Percentiles rank a stretch among this genome's conserved stretches.
phyloP scores from a whole-genome alignment of 441 rosid genomes.

The Cnidoscolus chayamansa region DNA sequence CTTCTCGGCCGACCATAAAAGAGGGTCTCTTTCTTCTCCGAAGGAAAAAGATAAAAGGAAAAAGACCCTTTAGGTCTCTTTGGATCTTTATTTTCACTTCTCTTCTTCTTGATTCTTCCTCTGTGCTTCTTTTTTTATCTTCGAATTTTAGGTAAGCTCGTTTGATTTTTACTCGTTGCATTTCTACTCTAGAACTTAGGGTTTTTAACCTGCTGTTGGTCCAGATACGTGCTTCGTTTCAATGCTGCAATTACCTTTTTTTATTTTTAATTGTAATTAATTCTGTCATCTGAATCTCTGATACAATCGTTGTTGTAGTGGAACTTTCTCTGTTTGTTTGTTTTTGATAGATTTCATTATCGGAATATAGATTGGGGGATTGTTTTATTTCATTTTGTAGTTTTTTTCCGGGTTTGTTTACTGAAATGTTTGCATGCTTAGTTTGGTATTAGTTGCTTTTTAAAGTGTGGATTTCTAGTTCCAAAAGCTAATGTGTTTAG shows the following conservation, averaged over 20 bases:
- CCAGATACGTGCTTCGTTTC: background rate
- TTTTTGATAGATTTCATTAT: background rate
- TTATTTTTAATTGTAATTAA: conserved; percentile 7
- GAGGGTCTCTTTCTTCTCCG: conserved; percentile 10
- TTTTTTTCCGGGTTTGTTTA: background rate
- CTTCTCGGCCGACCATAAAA: conserved; percentile 51
- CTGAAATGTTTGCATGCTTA: background rate
- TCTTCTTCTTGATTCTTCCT: background rate
- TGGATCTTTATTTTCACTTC: conserved; percentile 1
- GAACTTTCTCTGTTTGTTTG: background rate
- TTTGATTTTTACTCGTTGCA: background rate
- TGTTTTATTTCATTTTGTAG: background rate
- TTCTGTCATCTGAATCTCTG: background rate
- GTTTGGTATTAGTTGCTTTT: background rate
- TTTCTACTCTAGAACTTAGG: conserved; percentile 20
- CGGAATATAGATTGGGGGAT: background rate
- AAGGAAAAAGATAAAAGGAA: background rate
- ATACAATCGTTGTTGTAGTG: background rate
- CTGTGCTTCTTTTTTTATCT: background rate
- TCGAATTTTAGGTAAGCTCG: conserved; percentile 6
- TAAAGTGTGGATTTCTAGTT: background rate
- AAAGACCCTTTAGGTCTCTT: conserved; percentile 24
- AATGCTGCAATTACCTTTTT: conserved; percentile 8
- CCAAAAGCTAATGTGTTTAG: background rate
- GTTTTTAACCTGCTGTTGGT: conserved; percentile 16